These are phyloP conservation scores for Ascochyta viciae-villosae DNA, from an alignment of 2,329 filamentous ascomycete species.

Conservation along the genomic window DNA sequence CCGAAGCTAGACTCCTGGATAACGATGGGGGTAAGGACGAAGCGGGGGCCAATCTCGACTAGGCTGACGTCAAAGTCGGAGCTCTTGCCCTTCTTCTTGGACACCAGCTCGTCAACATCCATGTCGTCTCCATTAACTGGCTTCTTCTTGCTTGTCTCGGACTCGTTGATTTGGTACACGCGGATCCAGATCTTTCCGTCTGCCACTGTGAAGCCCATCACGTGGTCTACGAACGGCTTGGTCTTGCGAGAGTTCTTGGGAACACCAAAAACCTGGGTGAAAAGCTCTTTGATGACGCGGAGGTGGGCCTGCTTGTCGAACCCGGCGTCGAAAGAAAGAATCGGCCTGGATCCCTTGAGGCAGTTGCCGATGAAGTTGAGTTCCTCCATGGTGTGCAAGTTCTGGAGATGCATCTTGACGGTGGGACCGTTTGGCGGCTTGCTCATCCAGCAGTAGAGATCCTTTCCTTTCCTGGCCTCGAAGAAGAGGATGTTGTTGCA, in stretches of 20 bases:
- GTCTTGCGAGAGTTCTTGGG: slow-evolving; percentile 86
- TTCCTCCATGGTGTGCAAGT: slow-evolving; percentile 95
- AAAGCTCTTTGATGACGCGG: slow-evolving; percentile 84
- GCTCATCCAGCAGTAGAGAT: slow-evolving; percentile 92
- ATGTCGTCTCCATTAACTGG: slow-evolving; percentile 52
- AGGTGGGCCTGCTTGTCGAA: slow-evolving; percentile 86
- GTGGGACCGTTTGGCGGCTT: slow-evolving; percentile 87
- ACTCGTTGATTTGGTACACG: slow-evolving; percentile 91
- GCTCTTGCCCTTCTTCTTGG: slow-evolving; percentile 56
- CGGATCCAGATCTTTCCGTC: slow-evolving; percentile 97
- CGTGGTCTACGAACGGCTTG: slow-evolving; percentile 95
- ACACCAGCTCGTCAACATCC: slow-evolving; percentile 38
- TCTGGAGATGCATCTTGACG: slow-evolving; percentile 79
- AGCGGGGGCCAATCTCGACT: slow-evolving; percentile 91
- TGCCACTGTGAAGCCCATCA: slow-evolving; percentile 89
- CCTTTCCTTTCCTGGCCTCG: slow-evolving; percentile 91
- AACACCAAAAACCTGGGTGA: slow-evolving; percentile 90
- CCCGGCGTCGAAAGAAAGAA: slow-evolving; percentile 87
- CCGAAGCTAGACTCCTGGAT: slow-evolving; percentile 96
- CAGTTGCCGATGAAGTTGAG: slow-evolving; percentile 97
- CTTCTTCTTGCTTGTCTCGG: slow-evolving; percentile 64
- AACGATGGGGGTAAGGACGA: slow-evolving; percentile 91
- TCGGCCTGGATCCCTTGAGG: slow-evolving; percentile 86
- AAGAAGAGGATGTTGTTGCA: slow-evolving; percentile 96
- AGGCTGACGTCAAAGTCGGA: slow-evolving; percentile 78